Base-by-base conservation (phyloP, 768 basidiomycete genomes). In the Filobasidium floriforme region DNA sequence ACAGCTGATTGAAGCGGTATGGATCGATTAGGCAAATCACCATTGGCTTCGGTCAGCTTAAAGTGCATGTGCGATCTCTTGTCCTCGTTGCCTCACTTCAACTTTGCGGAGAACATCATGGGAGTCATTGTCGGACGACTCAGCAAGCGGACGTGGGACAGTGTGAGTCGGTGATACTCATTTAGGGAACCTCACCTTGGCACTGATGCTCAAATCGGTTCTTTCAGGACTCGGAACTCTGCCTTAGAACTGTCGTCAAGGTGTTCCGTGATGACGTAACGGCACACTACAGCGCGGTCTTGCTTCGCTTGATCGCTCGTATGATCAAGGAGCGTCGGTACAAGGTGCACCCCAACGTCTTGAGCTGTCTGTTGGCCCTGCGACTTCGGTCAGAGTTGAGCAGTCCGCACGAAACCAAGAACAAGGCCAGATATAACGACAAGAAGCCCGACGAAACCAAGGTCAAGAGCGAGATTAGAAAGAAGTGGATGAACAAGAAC, bases 261-360 rank as follows among this genome's bases (percentile, higher is more conserved):
- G 87, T 97, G 49, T 91, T 98, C 80, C 84, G 85, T 60, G 84
- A 84, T 69, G 96, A 98, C 81, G 80, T 84, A 22, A 88, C 88
- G 12, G 92, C 92, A 19, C 79, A 81, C 11, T 82, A 89, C 59
- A 96, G 96, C 4, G 83, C 97, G 65, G 91, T 96, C 76, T 81
- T 87, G 65, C 90, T 98, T 49, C 89, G 92, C 54, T 81, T 97
- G 44, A 79, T 99, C 69, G 92, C 96, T 71, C 86, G 92, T 67
- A 97, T 97, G 89, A 85, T 96, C 76, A 97, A 94, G 77, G 94
- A 96, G 75, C 86, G 87, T 40, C 85, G 86, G 69, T 99, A 89
- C 80, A 86, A 87, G 69, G 86, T 98, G 49, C 88, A 93, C 73
- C 90, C 94, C 10, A 87, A 89, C 67, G 89, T 92, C 55, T 83